Conservation (phyloP, 352 stramenopile genomes). For the Phytopythium delawarense region DNA sequence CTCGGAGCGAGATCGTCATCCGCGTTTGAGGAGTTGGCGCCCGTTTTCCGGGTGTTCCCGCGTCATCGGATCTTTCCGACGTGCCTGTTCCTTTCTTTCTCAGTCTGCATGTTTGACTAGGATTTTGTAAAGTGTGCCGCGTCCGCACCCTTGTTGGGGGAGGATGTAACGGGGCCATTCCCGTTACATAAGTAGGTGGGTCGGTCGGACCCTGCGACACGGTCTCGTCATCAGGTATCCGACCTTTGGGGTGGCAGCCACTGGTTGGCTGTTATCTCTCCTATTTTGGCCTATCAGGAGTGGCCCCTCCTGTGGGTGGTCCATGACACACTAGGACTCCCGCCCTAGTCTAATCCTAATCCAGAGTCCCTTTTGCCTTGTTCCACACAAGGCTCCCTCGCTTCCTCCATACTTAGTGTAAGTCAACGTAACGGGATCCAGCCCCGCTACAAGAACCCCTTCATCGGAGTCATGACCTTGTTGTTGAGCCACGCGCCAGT, state of each 20-base stretch:
- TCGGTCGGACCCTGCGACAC: background rate
- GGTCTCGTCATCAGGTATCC: background rate
- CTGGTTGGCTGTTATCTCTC: background rate
- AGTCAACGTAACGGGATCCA: background rate
- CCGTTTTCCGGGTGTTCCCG: background rate
- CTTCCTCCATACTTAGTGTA: background rate
- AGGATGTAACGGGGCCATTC: slow-evolving; percentile 10
- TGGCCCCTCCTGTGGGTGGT: background rate
- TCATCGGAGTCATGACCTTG: no score
- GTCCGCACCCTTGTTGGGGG: slow-evolving; percentile 11
- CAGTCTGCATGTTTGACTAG: slow-evolving; percentile 6
- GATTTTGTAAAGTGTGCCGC: slow-evolving; percentile 5
- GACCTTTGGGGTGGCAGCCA: background rate
- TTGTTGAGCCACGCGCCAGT: no score
- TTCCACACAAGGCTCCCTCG: background rate
- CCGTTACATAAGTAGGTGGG: slow-evolving; percentile 10
- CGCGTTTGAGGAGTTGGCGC: background rate
- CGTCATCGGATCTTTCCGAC: background rate
- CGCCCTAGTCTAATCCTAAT: background rate
- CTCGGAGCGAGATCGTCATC: background rate
- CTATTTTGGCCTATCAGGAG: background rate
- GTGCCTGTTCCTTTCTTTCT: background rate
- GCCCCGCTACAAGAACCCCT: no score
- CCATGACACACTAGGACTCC: background rate
- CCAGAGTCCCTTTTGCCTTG: slow-evolving; percentile 6